These are phyloP conservation scores for Yamadazyma trypodendri DNA, from an alignment of 1,139 yeast species.

Conservation along the genomic window DNA sequence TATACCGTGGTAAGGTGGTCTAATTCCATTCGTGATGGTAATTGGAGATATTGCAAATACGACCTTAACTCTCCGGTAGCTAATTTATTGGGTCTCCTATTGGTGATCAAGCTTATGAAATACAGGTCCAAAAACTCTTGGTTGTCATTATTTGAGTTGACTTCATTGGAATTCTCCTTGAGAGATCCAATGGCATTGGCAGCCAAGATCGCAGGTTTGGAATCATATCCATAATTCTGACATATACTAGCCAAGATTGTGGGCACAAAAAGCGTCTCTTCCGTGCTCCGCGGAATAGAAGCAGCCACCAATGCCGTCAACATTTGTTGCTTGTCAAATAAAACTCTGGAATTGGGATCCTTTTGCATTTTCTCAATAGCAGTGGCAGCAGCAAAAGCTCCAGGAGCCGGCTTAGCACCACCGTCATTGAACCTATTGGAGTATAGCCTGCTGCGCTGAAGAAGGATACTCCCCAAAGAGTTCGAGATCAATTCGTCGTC, in stretches of 20 bases:
- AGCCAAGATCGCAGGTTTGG: constrained; percentile 64
- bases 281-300: constrained; percentile 74
- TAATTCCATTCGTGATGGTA: constrained; percentile 57
- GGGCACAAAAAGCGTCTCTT: constrained; percentile 72
- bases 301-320: constrained; percentile 69
- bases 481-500: constrained; percentile 25
- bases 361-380: constrained; percentile 58
- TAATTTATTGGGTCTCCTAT: constrained; percentile 28
- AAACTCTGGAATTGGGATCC: constrained; percentile 19
- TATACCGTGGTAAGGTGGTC: constrained; percentile 59
- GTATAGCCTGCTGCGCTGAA: constrained; percentile 17
- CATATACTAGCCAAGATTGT: constrained; percentile 67
- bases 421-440: constrained; percentile 34
- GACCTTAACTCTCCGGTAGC: constrained; percentile 35
- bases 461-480: constrained; percentile 17
- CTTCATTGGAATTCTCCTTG: constrained; percentile 43
- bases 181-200: constrained; percentile 69
- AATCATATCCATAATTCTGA: constrained; percentile 66
- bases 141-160: constrained; percentile 12
- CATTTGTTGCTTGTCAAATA: constrained; percentile 43
- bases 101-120: constrained; percentile 28
- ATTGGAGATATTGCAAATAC: constrained; percentile 43
- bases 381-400: constrained; percentile 72
- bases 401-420: constrained; percentile 71
- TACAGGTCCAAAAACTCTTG: constrained; percentile 11